Evolutionary conservation across 179 eudicot species (phyloP).

Genomic region (Spergularia azorica): DNA sequence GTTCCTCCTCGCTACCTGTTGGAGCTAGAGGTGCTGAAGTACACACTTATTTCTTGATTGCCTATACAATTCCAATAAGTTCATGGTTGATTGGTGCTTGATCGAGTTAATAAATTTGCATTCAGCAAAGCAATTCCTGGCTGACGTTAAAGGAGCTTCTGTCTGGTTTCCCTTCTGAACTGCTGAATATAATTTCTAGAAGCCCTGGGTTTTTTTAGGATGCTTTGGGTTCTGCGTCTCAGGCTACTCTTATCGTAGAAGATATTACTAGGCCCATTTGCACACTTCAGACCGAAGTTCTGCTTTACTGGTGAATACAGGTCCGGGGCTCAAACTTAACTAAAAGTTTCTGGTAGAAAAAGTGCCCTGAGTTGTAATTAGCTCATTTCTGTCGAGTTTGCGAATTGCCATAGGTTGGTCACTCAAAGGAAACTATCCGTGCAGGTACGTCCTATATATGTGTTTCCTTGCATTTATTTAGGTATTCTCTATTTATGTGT

Average conservation of each 20-base stretch:
- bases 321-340: background rate
- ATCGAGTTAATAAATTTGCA: constrained; percentile 1
- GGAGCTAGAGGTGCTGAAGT: constrained; percentile 12
- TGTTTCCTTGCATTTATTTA: constrained; percentile 1
- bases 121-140: constrained; percentile 19
- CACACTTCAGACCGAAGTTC: constrained; percentile 5
- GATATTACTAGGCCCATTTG: background rate
- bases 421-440: constrained; percentile 23
- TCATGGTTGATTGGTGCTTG: background rate
- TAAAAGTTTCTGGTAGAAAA: constrained; percentile 10
- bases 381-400: constrained; percentile 13
- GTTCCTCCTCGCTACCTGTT: constrained; percentile 9
- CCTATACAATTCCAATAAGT: background rate
- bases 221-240: constrained; percentile 22
- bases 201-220: constrained; percentile 9
- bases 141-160: constrained; percentile 14
- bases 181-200: constrained; percentile 8
- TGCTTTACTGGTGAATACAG: constrained; percentile 5
- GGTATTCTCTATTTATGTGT: background rate
- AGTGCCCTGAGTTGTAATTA: constrained; percentile 4
- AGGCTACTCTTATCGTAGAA: constrained; percentile 10
- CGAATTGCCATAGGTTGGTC: constrained; percentile 22
- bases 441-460: constrained; percentile 29
- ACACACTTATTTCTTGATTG: background rate
- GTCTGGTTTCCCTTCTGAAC: constrained; percentile 19